Evolutionary conservation across 106 monocot species (phyloP), one percentile per base, ranked within the genome.

Genomic region (Cymbidium sinense): DNA sequence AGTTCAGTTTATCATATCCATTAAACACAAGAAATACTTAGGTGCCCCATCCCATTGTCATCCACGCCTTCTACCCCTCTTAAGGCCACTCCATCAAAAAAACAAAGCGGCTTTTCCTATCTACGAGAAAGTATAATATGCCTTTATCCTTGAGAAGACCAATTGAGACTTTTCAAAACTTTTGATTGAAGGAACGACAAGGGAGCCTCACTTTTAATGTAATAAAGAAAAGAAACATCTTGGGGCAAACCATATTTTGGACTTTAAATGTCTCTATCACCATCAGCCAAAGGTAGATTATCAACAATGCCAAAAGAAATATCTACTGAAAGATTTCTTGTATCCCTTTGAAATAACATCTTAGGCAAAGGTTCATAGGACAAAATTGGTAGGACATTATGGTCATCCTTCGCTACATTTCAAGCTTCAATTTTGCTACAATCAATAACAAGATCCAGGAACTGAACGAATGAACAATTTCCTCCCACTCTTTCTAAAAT

Each of bases 61-160:
- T 76, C 84, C 83, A 87, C 34, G 76, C 79, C 84, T 76, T 87
- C 87, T 76, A 87, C n/a, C 81, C 72, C 87, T 87, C 79, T 87
- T 87, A 77, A 84, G 50, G 31, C 87, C 87, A 84, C 87, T 87
- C 87, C 87, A 87, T 78, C 84, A 84, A 36, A 87, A n/a, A 84
- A 75, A 84, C 72, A 87, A 79, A 87, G 23, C 81, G 87, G n/a
- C 72, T 78, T 84, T 67, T 76, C 79, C 87, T 87, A 79, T 87
- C 87, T 58, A 84, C 87, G 70, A 79, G 70, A 79, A 87, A 87
- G 84, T 83, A 87, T 50, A 84, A n/a, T 71, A 87, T 77, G 70
- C 87, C 87, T 87, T 87, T 87, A 73, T 81, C 81, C 78, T 84
- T 84, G 35, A 87, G 70, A 84, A 87, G 87, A 18, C 84, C 79